A percentile compares a stretch with the other conserved stretches of the same genome.
Conservation (phyloP, 2,329 filamentous ascomycete species). For the Fusarium paranaense region DNA sequence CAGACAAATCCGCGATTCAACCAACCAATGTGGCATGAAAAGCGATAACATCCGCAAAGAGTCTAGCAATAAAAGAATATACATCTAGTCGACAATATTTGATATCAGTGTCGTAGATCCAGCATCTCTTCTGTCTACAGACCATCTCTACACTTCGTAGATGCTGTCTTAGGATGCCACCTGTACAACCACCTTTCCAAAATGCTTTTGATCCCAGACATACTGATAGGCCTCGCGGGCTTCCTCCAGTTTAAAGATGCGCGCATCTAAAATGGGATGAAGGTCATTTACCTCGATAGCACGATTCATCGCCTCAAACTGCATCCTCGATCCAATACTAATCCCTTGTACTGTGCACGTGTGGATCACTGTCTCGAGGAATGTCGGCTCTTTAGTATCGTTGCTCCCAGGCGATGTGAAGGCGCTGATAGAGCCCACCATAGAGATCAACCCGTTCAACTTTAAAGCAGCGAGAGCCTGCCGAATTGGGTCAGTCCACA, state of each 20-base stretch:
- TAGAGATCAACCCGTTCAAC: neutral
- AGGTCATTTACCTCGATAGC: neutral
- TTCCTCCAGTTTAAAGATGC: neutral
- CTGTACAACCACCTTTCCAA: neutral
- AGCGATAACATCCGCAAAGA: too few species aligned
- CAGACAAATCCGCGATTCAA: too few species aligned
- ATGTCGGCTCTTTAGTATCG: neutral
- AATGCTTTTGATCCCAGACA: neutral
- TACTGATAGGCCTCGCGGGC: neutral
- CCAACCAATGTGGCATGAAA: too few species aligned
- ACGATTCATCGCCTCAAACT: constrained; percentile 1
- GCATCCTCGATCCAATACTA: neutral
- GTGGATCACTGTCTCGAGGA: neutral
- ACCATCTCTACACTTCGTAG: neutral
- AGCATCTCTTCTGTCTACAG: neutral
- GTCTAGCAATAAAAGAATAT: neutral
- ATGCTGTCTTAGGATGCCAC: neutral
- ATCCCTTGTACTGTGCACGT: neutral
- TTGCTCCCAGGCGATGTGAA: neutral
- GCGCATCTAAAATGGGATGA: neutral
- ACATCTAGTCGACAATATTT: neutral
- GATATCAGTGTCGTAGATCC: neutral
- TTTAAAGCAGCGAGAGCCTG: neutral
- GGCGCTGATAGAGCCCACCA: neutral
- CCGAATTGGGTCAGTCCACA: neutral